These are phyloP conservation scores for Rhodotorula sp. DNA, from an alignment of 1,284 basidiomycete genomes.

Conservation along the genomic window DNA sequence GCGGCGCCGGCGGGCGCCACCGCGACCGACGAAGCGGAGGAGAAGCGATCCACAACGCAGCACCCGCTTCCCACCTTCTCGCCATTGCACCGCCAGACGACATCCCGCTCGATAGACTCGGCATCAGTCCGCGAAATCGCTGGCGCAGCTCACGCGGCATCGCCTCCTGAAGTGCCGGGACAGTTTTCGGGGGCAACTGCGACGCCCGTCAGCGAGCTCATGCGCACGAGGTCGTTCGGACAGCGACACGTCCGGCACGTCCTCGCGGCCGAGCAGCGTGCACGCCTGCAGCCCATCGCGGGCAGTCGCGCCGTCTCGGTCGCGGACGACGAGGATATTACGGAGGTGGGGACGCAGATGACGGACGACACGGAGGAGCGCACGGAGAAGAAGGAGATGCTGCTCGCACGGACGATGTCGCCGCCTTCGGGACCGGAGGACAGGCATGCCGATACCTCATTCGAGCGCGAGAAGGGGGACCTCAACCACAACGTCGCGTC, in stretches of 20 bases:
- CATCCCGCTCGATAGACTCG: slow-evolving; percentile 11
- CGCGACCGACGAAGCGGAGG: not conserved
- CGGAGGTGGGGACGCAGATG: slow-evolving; percentile 16
- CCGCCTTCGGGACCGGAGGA: not conserved
- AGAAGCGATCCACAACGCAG: not conserved
- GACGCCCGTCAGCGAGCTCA: slow-evolving; percentile 2
- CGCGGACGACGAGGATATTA: slow-evolving; percentile 14
- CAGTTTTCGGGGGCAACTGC: not conserved
- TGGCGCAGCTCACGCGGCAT: slow-evolving; percentile 7
- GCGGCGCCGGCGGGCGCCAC: not conserved
- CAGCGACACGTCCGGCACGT: slow-evolving; percentile 1
- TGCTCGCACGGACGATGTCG: not conserved
- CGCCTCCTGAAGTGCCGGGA: not conserved
- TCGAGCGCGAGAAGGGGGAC: not conserved
- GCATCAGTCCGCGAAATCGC: slow-evolving; percentile 19
- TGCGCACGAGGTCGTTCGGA: slow-evolving; percentile 7
- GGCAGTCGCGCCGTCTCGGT: slow-evolving; percentile 15
- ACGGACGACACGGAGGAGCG: not conserved
- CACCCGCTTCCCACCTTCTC: not conserved
- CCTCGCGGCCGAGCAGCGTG: not conserved
- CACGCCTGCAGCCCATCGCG: slow-evolving; percentile 18
- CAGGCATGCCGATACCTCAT: not conserved
- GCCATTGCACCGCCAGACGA: slow-evolving; percentile 11
- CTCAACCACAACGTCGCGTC: not conserved
- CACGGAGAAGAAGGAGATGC: not conserved